phyloP scores from a whole-genome alignment of 2,329 filamentous ascomycete species.

The Grosmannia serpens region DNA sequence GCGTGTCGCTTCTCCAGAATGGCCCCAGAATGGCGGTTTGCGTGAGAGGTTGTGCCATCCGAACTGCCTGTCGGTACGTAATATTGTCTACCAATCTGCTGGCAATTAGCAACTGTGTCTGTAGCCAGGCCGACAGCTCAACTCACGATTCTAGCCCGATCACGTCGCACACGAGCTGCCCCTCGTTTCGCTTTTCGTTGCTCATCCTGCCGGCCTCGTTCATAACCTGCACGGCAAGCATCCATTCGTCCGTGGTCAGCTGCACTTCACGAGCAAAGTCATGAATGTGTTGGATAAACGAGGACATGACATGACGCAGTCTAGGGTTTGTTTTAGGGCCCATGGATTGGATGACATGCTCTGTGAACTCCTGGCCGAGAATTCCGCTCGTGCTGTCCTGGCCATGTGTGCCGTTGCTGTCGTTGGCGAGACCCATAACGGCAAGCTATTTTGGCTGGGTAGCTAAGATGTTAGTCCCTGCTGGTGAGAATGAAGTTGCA shows the following conservation, averaged over 20 bases:
- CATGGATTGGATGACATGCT: slow-evolving; percentile 51
- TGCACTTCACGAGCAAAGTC: slow-evolving; percentile 57
- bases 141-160: slow-evolving; percentile 43
- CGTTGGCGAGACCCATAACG: background rate
- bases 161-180: slow-evolving; percentile 50
- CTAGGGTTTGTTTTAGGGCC: slow-evolving; percentile 50
- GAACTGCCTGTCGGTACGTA: slow-evolving; percentile 42
- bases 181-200: slow-evolving; percentile 48
- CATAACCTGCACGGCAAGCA: slow-evolving; percentile 48
- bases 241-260: slow-evolving; percentile 56
- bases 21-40: slow-evolving; percentile 51
- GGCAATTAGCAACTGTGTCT: no score
- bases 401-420: background rate
- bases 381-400: slow-evolving; percentile 22
- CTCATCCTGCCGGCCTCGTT: slow-evolving; percentile 51
- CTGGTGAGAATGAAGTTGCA: background rate
- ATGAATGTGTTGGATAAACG: slow-evolving; percentile 52
- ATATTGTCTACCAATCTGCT: slow-evolving; percentile 48
- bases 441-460: background rate
- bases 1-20: slow-evolving; percentile 53
- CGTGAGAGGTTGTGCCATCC: slow-evolving; percentile 28
- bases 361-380: slow-evolving; percentile 39
- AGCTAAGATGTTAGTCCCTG: background rate
- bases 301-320: slow-evolving; percentile 43
- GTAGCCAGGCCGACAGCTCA: background rate